These are phyloP conservation scores for Penicillium tannophilum DNA, from an alignment of 495 filamentous ascomycete genomes.

Conservation along the genomic window DNA sequence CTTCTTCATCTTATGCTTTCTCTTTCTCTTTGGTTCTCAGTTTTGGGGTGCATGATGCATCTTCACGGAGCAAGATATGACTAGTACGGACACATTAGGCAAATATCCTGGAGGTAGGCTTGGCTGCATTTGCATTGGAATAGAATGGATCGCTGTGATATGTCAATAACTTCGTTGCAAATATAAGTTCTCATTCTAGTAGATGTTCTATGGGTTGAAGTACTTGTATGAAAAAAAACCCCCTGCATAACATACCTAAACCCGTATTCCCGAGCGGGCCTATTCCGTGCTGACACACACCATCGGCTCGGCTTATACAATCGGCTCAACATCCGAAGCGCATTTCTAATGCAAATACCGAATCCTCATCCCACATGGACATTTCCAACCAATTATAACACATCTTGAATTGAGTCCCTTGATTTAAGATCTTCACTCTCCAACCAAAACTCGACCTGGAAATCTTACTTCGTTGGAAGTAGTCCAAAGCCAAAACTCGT, in stretches of 20 bases:
- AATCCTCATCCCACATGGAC: neutral
- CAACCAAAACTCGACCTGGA: neutral
- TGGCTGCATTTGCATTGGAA: slow-evolving; percentile 18
- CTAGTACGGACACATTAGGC: slow-evolving; percentile 9
- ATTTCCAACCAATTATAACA: slow-evolving; percentile 5
- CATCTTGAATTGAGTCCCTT: neutral
- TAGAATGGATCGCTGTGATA: slow-evolving; percentile 10
- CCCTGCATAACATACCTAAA: neutral
- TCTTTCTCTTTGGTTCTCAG: neutral
- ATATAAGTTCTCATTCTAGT: neutral
- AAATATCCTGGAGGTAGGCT: slow-evolving; percentile 14
- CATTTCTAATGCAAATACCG: slow-evolving; percentile 7
- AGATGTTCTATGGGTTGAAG: neutral
- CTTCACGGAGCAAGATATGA: slow-evolving; percentile 11
- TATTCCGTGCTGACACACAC: slow-evolving; percentile 33
- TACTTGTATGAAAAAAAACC: no score
- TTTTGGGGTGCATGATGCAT: neutral
- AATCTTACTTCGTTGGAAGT: no score
- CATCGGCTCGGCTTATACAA: slow-evolving; percentile 17
- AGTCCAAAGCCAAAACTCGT: neutral
- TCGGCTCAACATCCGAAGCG: slow-evolving; percentile 12
- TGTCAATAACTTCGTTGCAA: neutral
- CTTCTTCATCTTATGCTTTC: neutral
- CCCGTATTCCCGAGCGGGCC: slow-evolving; percentile 23
- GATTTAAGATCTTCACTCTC: neutral